Conservation (phyloP, 768 basidiomycete genomes). For the Mycena sanguinolenta region DNA sequence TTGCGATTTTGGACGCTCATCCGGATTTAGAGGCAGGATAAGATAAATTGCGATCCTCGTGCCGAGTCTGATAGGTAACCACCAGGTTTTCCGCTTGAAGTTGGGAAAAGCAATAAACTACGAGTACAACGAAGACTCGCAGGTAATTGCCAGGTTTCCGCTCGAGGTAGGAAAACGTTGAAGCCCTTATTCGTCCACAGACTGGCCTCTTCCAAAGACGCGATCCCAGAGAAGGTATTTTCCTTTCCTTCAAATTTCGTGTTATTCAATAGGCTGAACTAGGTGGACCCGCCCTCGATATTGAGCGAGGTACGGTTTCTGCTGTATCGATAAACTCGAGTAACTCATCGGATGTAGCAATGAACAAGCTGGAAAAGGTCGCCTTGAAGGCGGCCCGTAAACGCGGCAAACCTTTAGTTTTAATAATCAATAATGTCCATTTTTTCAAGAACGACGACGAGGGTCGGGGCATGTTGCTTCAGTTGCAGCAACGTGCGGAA, state of each 20-base stretch:
- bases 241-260: not conserved
- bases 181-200: not conserved
- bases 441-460: conserved; percentile 83
- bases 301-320: conserved; percentile 73
- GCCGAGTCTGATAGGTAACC: not conserved
- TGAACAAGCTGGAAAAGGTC: conserved; percentile 90
- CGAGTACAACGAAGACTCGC: conserved; percentile 88
- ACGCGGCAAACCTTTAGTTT: conserved; percentile 77
- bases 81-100: conserved; percentile 72
- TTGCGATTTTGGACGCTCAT: conserved; percentile 86
- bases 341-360: conserved; percentile 53
- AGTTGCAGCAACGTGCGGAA: conserved; percentile 89
- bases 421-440: conserved; percentile 87
- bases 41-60: not conserved
- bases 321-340: not conserved
- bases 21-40: conserved; percentile 80
- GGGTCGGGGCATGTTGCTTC: conserved; percentile 83
- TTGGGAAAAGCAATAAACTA: conserved; percentile 90
- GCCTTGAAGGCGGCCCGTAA: conserved; percentile 73
- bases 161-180: too few relatives aligned
- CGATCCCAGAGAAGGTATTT: conserved; percentile 83
- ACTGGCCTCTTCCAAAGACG: conserved; percentile 84
- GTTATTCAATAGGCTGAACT: conserved; percentile 11
- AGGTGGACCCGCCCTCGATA: conserved; percentile 84
- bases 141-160: conserved; percentile 41